Evolutionary conservation across 345 rosid species (phyloP), one percentile per base, ranked within the genome.

Genomic region (Gossypium mustelinum): DNA sequence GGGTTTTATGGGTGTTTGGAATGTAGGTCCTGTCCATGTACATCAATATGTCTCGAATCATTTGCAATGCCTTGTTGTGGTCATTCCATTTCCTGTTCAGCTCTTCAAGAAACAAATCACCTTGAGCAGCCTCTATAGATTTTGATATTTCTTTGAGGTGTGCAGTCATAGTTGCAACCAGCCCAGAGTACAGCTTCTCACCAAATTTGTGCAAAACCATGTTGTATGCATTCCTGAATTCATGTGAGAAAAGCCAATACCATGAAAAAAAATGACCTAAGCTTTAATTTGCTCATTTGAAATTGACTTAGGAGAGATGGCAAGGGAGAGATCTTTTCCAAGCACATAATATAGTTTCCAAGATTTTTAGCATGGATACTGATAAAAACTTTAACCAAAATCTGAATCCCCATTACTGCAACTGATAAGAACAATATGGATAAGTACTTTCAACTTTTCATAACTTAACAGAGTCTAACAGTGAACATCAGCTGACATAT

Each of bases 141-240:
- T 89, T 95, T 18, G 93, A 86, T 76, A 90, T 95, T 48, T 90
- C 93, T 74, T 83, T 90, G 75, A 95, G 94, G 85, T 95, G 99
- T 9, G 86, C 81, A 62, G 98, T 95, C 98, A 95, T 95, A 43
- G 99, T 93, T 10, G 84, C 52, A n/a, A 93, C 92, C 82, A 95
- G 82, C 41, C 98, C 99, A 9, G 86, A 79, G 70, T 93, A 95
- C 48, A 95, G 84, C 84, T 86, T 91, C 77, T 95, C 99, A 9
- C 98, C 99, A 72, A 87, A 93, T 85, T 95, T 95, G 80, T 95
- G 98, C 70, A 95, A 92, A 75, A 95, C 99, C 99, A 95, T 95
- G 76, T 93, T 93, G 87, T 95, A 95, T 5, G 99, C 99, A 77
- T 93, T 93, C 87, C 99, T 95, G 84, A 63, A 74, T 74, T 60